A percentile compares a stretch with the other conserved stretches of the same genome.
phyloP scores from a whole-genome alignment of 345 rosid species.

The Erucastrum elatum region DNA sequence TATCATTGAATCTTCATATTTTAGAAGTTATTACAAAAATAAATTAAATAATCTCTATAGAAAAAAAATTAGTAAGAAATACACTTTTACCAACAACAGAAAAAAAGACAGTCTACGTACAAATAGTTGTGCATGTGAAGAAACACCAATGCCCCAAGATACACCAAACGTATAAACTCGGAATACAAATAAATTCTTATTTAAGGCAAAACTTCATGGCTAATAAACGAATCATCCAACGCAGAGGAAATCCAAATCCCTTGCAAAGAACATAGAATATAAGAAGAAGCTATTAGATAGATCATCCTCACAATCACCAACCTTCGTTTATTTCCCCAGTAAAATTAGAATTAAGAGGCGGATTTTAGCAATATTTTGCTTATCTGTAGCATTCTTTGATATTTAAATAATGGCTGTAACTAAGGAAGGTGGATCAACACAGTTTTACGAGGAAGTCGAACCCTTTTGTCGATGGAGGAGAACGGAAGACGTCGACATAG shows the following conservation, averaged over 20 bases:
- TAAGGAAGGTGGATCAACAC: neutral
- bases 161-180: neutral
- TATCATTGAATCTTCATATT: neutral
- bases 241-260: conserved; percentile 29
- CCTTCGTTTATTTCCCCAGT: neutral
- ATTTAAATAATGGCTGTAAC: neutral
- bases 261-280: conserved; percentile 3
- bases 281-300: neutral
- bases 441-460: neutral
- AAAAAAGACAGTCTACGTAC: conserved; percentile 19
- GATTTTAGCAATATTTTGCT: neutral
- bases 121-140: conserved; percentile 31
- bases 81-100: neutral
- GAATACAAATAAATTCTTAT: neutral
- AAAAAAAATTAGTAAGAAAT: neutral
- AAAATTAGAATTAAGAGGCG: neutral
- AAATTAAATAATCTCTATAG: neutral
- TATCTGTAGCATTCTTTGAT: neutral
- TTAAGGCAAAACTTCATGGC: conserved; percentile 21
- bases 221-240: conserved; percentile 35
- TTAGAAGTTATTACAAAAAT: neutral
- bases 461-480: conserved; percentile 7
- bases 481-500: neutral
- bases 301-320: conserved; percentile 16
- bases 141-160: conserved; percentile 37